A percentile compares a stretch with the other conserved stretches of the same genome.
phyloP scores from a whole-genome alignment of 2,329 filamentous ascomycete genomes.

The Huntiella decipiens region DNA sequence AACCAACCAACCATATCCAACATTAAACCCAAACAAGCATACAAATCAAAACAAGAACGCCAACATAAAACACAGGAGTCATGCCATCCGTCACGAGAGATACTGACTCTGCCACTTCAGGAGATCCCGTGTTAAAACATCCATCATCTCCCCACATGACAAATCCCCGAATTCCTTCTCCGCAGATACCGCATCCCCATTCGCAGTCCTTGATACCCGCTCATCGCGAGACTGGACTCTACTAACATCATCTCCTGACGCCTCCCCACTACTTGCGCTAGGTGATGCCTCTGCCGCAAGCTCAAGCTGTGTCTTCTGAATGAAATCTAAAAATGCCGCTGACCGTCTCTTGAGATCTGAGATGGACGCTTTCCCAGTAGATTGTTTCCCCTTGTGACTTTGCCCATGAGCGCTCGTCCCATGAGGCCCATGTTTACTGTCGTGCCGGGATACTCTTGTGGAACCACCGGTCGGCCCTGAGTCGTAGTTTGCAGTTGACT shows the following conservation, averaged over 20 bases:
- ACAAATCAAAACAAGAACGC: background rate
- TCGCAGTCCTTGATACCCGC: background rate
- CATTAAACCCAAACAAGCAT: background rate
- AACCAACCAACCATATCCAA: background rate
- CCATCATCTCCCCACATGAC: conserved; percentile 78
- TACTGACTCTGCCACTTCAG: conserved; percentile 72
- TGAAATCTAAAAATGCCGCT: conserved; percentile 72
- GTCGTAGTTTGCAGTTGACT: conserved; percentile 2
- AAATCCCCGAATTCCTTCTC: conserved; percentile 51
- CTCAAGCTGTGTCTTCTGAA: conserved; percentile 73
- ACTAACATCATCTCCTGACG: conserved; percentile 12
- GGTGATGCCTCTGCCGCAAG: conserved; percentile 46
- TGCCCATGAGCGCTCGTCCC: conserved; percentile 28
- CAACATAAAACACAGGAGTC: background rate
- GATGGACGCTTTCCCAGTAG: conserved; percentile 57
- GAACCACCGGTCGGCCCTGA: background rate
- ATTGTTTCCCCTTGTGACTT: conserved; percentile 31
- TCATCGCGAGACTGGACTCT: background rate
- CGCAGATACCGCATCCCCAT: conserved; percentile 5
- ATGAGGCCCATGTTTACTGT: conserved; percentile 20
- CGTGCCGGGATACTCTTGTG: conserved; percentile 14
- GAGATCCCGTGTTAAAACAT: conserved; percentile 58
- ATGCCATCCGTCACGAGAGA: conserved; percentile 16
- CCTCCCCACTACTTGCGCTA: conserved; percentile 20
- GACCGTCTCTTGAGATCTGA: conserved; percentile 76